Conservation (phyloP, 2,329 filamentous ascomycete species). For the Hypoxylon sp. region DNA sequence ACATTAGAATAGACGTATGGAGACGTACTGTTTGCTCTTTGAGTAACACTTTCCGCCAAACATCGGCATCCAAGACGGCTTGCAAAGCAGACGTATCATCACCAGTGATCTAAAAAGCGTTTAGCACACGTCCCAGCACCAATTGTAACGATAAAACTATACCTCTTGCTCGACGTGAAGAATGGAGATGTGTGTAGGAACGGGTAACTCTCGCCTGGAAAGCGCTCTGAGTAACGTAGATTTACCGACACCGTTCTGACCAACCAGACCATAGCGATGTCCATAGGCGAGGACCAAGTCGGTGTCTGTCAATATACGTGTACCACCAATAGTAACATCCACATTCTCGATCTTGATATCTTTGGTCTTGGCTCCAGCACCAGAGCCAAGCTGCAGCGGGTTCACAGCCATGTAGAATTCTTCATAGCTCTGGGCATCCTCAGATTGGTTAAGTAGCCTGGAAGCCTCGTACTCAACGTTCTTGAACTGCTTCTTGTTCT, state of each 20-base stretch:
- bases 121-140: constrained; percentile 24
- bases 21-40: constrained; percentile 80
- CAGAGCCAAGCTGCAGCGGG: constrained; percentile 83
- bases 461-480: constrained; percentile 98
- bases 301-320: constrained; percentile 89
- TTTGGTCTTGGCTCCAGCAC: constrained; percentile 86
- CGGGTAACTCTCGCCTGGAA: constrained; percentile 89
- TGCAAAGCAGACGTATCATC: constrained; percentile 96
- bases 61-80: constrained; percentile 95
- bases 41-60: constrained; percentile 96
- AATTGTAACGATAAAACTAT: constrained; percentile 38
- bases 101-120: constrained; percentile 74
- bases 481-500: constrained; percentile 98
- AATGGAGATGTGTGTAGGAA: constrained; percentile 98
- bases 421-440: constrained; percentile 90
- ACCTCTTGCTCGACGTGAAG: constrained; percentile 98
- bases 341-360: constrained; percentile 98
- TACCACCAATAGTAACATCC: constrained; percentile 90
- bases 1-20: not conserved
- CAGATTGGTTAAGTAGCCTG: constrained; percentile 81
- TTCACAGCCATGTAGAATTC: constrained; percentile 99
- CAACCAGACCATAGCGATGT: constrained; percentile 93
- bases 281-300: constrained; percentile 90
- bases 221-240: constrained; percentile 92
- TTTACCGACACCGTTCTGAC: constrained; percentile 99